phyloP scores from a whole-genome alignment of 192 early-diverging fungal species.

The Umbelopsis isabellina region DNA sequence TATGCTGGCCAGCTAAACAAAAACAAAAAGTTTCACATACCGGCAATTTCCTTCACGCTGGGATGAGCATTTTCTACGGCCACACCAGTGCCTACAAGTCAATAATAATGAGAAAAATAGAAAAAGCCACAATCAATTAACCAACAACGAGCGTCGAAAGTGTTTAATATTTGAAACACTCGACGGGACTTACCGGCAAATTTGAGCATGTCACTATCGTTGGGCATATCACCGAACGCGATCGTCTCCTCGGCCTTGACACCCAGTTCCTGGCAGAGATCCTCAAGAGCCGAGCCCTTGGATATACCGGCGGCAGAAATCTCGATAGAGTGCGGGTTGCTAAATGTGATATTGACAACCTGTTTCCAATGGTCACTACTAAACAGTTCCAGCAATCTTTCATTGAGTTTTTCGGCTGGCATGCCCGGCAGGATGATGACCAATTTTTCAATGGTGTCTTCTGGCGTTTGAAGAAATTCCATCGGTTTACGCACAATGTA shows the following conservation, averaged over 20 bases:
- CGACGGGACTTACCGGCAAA: constrained; percentile 37
- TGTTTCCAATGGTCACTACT: constrained; percentile 26
- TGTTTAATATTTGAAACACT: too few relatives aligned
- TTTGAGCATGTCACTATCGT: constrained; percentile 53
- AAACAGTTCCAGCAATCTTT: constrained; percentile 23
- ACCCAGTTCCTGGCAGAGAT: constrained; percentile 33
- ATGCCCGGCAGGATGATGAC: constrained; percentile 25
- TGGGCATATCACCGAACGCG: constrained; percentile 56
- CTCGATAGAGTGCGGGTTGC: constrained; percentile 46
- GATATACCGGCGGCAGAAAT: constrained; percentile 48
- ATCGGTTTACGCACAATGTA: neutral
- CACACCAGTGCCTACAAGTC: constrained; percentile 25
- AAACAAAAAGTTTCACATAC: constrained; percentile 9
- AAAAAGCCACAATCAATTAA: neutral
- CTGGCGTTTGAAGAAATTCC: neutral
- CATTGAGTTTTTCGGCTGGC: constrained; percentile 16
- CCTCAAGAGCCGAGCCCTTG: constrained; percentile 44
- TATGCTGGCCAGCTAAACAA: neutral
- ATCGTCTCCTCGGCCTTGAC: constrained; percentile 33
- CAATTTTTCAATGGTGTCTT: constrained; percentile 31
- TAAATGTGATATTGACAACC: constrained; percentile 29
- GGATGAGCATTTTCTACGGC: constrained; percentile 34
- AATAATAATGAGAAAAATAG: too few relatives aligned
- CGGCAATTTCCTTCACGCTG: constrained; percentile 28
- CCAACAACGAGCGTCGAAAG: constrained; percentile 16